Base-by-base conservation (phyloP, 306 rosid genomes). In the Parietaria judaica region DNA sequence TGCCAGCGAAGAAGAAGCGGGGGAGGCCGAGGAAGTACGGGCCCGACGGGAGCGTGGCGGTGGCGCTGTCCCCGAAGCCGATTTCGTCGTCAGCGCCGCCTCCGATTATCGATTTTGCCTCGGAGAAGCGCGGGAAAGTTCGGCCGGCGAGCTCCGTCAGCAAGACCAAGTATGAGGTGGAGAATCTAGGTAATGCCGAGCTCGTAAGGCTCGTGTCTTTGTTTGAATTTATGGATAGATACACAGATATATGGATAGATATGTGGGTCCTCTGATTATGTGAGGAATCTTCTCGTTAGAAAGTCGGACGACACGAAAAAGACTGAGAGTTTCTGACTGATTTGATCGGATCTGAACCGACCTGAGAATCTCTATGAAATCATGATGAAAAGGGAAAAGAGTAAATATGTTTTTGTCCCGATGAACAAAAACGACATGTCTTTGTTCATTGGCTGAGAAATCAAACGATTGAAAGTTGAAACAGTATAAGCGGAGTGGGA, bases 21-120 rank as follows among this genome's bases (percentile, higher is more conserved):
- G 99, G 99, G 10, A 74, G 99, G 39, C 99, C 99, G 3, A 84
- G 99, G 71, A 92, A 92, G 82, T 88, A 92, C 39, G 95, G 95
- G 14, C 85, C 88, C 2, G 95, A 88, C 46, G 99, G 99, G 44
- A 77, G 89, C 36, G 94, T 82, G 60, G 60, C 81, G 15, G 60
- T 70, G 88, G 86, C 96, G 66, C 76, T 92, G 65, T 92, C 96
- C 23, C 90, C 96, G 0, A 92, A 82, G 78, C 96, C 99, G 49
- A 88, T 92, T 70, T 92, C 99, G 12, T 88, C 94, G 0, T 84
- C 96, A 0, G 87, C 87, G 36, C 96, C 96, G 41, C 80, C 90
- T 38, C 99, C 95, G 58, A 95, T 92, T 68, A 92, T 92, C 48
- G 99, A 92, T 72, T 92, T 92, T 88, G 80, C 99, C 56, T 37